These are phyloP conservation scores for Glycine tomentella DNA, from an alignment of 306 rosid species.

Conservation along the genomic window DNA sequence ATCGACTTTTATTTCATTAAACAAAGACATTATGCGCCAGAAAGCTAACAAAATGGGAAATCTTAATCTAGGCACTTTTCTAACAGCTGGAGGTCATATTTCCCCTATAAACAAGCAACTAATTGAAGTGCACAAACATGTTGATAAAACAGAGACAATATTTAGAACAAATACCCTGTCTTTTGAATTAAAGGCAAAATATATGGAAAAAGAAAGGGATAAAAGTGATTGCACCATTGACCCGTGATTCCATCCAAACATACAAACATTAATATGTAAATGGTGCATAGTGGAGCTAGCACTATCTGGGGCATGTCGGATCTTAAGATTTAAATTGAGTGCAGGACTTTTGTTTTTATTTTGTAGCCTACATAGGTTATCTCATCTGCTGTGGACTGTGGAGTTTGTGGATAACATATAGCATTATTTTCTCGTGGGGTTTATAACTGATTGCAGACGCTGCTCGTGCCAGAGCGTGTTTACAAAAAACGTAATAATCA, in stretches of 20 bases:
- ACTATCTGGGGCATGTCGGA: constrained; percentile 37
- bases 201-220: constrained; percentile 21
- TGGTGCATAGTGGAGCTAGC: constrained; percentile 48
- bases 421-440: neutral
- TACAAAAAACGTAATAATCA: neutral
- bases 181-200: constrained; percentile 38
- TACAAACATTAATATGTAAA: constrained; percentile 4
- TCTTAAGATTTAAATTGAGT: neutral
- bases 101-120: neutral
- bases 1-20: too few species aligned
- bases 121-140: constrained; percentile 8
- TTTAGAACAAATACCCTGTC: constrained; percentile 26
- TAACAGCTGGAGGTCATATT: constrained; percentile 42
- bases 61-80: too few species aligned
- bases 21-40: too few species aligned
- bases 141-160: neutral
- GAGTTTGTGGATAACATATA: too few species aligned
- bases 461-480: neutral
- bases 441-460: neutral
- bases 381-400: too few species aligned
- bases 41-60: too few species aligned
- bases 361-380: too few species aligned
- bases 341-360: constrained; percentile 22
- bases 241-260: constrained; percentile 39
- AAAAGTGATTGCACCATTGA: constrained; percentile 51